These are phyloP conservation scores for Nemophila menziesii DNA, from an alignment of 257 asterid species.

Conservation along the genomic window DNA sequence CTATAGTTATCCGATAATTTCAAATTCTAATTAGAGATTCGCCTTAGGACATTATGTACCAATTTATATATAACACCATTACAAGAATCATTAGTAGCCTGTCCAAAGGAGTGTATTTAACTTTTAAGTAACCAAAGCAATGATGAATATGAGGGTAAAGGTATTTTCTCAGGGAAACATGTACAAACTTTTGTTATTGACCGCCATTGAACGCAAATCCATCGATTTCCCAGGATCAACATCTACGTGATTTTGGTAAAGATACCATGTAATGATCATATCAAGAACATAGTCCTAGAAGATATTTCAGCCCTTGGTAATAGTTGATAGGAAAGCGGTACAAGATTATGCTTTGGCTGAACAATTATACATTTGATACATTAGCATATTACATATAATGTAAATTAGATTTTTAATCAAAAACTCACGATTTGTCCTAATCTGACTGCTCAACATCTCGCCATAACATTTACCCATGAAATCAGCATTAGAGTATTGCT, in stretches of 20 bases:
- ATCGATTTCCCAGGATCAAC: conserved; percentile 89
- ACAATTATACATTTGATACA: too few species aligned
- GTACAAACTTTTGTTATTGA: conserved; percentile 72
- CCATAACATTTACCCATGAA: too few species aligned
- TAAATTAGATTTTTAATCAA: too few species aligned
- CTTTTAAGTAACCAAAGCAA: conserved; percentile 31
- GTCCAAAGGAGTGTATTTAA: conserved; percentile 46
- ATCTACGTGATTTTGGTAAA: conserved; percentile 52
- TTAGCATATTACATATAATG: too few species aligned
- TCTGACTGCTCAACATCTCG: too few species aligned
- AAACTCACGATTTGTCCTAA: too few species aligned
- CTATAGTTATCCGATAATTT: too few species aligned
- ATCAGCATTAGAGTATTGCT: too few species aligned
- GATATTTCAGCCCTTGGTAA: conserved; percentile 97
- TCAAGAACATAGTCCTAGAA: conserved; percentile 91
- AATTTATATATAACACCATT: conserved; percentile 32
- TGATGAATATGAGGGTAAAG: conserved; percentile 75
- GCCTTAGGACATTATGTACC: conserved; percentile 70
- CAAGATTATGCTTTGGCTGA: too few species aligned
- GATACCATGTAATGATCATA: conserved; percentile 63
- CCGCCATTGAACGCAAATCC: conserved; percentile 86
- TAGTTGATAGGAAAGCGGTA: too few species aligned
- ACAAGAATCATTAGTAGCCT: conserved; percentile 33
- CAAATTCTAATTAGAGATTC: too few species aligned
- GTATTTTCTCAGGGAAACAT: conserved; percentile 52